Conservation (phyloP, 2,329 filamentous ascomycete genomes). For the Lachnellula hyalina region DNA sequence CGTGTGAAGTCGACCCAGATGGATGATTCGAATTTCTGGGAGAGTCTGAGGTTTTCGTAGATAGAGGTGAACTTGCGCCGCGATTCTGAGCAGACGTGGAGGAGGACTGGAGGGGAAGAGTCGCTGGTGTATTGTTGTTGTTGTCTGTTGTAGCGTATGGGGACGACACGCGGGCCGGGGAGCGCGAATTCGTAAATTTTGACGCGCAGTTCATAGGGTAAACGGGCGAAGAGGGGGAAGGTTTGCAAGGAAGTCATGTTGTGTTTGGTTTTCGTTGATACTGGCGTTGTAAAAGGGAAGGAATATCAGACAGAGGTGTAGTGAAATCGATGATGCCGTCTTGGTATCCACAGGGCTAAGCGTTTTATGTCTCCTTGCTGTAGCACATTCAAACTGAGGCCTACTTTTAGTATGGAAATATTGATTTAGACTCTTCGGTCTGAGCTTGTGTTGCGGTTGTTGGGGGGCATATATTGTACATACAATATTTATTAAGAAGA, state of each 20-base stretch:
- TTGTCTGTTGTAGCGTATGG: slow-evolving; percentile 19
- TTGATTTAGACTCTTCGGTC: too few species aligned
- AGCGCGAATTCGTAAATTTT: slow-evolving; percentile 23
- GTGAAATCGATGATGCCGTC: too few species aligned
- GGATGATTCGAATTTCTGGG: slow-evolving; percentile 17
- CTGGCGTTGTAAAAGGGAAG: not conserved
- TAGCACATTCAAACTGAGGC: too few species aligned
- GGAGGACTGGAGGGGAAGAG: slow-evolving; percentile 12
- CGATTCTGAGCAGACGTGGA: slow-evolving; percentile 21
- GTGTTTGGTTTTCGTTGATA: not conserved
- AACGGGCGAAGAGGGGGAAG: slow-evolving; percentile 18
- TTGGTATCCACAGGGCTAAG: too few species aligned
- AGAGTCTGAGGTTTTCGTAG: slow-evolving; percentile 21
- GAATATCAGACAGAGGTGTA: not conserved
- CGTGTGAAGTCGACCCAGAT: slow-evolving; percentile 23
- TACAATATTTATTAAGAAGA: too few species aligned
- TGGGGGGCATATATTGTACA: too few species aligned
- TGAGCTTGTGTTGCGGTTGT: too few species aligned
- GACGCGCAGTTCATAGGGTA: slow-evolving; percentile 25
- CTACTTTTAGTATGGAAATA: too few species aligned
- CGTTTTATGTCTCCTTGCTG: too few species aligned
- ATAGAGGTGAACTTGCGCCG: slow-evolving; percentile 18
- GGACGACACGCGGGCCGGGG: slow-evolving; percentile 17
- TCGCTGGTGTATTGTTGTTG: slow-evolving; percentile 16
- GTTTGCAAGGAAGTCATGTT: not conserved